Base-by-base conservation (phyloP, 805 yeast genomes). In the Teunomyces pallodes region DNA sequence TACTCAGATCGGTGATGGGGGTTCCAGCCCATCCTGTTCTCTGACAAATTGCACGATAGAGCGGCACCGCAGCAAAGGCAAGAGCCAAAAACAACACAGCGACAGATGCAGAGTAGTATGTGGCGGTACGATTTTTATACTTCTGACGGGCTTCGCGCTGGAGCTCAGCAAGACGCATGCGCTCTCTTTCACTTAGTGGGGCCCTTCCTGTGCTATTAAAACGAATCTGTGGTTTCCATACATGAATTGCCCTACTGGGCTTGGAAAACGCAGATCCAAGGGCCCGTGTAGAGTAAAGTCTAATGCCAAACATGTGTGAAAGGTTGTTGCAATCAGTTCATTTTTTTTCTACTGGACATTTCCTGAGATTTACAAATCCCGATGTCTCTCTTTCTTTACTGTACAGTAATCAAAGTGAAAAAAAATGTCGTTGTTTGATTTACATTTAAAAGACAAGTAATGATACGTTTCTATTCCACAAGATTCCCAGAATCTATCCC, bases 1-100 rank as follows among this genome's bases (percentile, higher is more conserved):
- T 83, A 9, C 83, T 65, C 39, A 75, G 67, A 62, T 94, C 98
- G 0, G 97, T 91, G 57, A 91, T 86, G 9, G 98, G 98, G 7
- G 86, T 84, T 36, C 99, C 99, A 43, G 92, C 97, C 80, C 87
- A 94, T 0, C 99, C 99, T 0, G 97, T 91, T 66, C 95, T 80
- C 58, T 91, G 88, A 74, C 99, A 94, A 28, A 94, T 76, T 7
- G 91, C 90, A 55, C 97, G 74, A 66, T 94, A 94, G 5, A 94
- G 70, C 4, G 98, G 98, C 14, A 94, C 99, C 0, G 97, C 88
- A 8, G 90, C 87, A 67, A 90, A 94, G 0, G 96, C 79, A 5
- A 92, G 72, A 0, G 96, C 88, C 13, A 89, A 68, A 53, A 89
- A 87, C 2, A 82, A 69, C 27, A 91, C 67, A 9, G 83, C 82